These are phyloP conservation scores for Corniculantispora saksenae DNA, from an alignment of 2,329 filamentous ascomycete genomes.

Conservation along the genomic window DNA sequence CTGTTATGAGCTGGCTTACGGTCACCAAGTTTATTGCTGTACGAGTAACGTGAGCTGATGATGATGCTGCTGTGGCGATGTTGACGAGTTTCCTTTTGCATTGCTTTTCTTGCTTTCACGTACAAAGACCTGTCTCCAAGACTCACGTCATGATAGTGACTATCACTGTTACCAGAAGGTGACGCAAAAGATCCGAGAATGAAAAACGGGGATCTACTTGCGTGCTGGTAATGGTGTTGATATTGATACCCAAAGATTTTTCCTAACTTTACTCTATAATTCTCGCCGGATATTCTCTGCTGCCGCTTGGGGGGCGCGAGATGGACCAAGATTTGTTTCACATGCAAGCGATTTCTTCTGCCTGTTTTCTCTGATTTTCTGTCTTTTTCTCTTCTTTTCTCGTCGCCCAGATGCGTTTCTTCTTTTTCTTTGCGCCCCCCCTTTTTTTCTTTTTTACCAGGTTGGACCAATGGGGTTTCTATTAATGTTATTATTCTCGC, in stretches of 20 bases:
- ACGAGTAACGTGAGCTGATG: conserved; percentile 9
- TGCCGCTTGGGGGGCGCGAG: neutral
- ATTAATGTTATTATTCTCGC: neutral
- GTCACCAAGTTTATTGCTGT: neutral
- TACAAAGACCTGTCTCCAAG: conserved; percentile 15
- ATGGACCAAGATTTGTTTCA: neutral
- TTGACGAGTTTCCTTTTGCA: neutral
- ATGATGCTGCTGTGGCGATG: neutral
- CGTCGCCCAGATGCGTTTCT: neutral
- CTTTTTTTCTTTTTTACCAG: neutral
- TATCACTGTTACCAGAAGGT: conserved; percentile 1
- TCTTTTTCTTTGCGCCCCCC: too few species aligned
- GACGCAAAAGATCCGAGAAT: conserved; percentile 1
- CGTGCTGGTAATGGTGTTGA: conserved; percentile 11
- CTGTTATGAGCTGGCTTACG: neutral
- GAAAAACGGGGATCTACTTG: conserved; percentile 5
- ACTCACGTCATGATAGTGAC: conserved; percentile 18
- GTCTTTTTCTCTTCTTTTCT: neutral
- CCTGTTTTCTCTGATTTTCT: neutral
- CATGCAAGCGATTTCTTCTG: neutral
- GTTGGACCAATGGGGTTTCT: neutral
- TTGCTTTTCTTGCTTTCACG: conserved; percentile 3
- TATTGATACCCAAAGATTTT: conserved; percentile 20
- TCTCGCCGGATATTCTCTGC: neutral
- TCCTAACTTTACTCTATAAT: neutral